Conservation (phyloP, 768 basidiomycete species). For the Suillus sp. region DNA sequence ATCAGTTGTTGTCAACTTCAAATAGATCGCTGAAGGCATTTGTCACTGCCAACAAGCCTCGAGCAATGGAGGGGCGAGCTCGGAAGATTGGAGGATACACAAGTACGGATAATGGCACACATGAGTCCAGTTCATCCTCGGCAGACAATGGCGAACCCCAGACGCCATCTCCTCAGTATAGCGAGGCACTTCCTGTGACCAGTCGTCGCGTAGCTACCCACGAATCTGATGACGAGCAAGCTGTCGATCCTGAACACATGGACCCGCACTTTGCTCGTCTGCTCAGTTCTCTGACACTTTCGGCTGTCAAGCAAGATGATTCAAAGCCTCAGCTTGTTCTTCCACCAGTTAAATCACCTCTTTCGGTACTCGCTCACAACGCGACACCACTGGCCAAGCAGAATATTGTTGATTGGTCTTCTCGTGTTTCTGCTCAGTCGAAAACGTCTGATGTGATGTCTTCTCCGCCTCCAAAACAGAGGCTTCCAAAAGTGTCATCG, state of each 20-base stretch:
- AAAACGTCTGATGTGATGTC: slow-evolving; percentile 16
- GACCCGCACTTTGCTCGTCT: slow-evolving; percentile 76
- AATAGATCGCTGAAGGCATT: slow-evolving; percentile 56
- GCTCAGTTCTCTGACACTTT: slow-evolving; percentile 61
- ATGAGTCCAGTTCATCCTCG: slow-evolving; percentile 71
- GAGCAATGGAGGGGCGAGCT: slow-evolving; percentile 35
- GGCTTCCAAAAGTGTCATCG: slow-evolving; percentile 15
- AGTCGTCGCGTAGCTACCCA: slow-evolving; percentile 26
- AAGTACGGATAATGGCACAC: slow-evolving; percentile 40
- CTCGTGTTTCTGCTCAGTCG: slow-evolving; percentile 30
- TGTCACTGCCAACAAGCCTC: slow-evolving; percentile 64
- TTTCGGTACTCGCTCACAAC: slow-evolving; percentile 10
- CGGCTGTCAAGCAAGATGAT: slow-evolving; percentile 41
- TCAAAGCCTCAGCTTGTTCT: slow-evolving; percentile 14
- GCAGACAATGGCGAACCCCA: slow-evolving; percentile 61
- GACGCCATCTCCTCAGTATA: slow-evolving; percentile 64
- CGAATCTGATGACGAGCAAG: slow-evolving; percentile 37
- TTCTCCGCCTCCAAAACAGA: slow-evolving; percentile 12
- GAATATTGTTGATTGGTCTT: slow-evolving; percentile 35
- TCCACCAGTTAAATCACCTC: slow-evolving; percentile 9
- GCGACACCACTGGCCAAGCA: slow-evolving; percentile 17
- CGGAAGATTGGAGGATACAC: slow-evolving; percentile 36
- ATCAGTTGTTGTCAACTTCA: slow-evolving; percentile 10
- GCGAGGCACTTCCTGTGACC: slow-evolving; percentile 37
- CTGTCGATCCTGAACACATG: slow-evolving; percentile 36